Conservation (phyloP, 78 protist species). For the Planoprotostelium fungivorum region DNA sequence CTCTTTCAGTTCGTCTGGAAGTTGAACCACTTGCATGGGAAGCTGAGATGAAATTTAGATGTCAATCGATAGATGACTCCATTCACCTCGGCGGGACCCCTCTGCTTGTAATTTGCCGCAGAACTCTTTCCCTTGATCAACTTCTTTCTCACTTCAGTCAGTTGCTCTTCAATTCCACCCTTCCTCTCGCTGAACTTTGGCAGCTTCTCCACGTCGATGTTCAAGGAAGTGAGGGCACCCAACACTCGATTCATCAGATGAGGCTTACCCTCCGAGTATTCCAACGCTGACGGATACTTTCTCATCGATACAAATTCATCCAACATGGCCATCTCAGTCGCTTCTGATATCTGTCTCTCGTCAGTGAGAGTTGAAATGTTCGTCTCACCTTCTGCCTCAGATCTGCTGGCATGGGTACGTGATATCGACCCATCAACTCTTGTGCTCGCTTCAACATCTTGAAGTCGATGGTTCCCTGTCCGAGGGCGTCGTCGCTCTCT, state of each 20-base stretch:
- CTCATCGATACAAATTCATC: neutral
- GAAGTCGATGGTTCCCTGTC: no score
- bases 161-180: neutral
- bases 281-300: neutral
- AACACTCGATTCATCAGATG: neutral
- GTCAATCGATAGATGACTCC: neutral
- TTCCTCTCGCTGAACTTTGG: neutral
- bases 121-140: neutral
- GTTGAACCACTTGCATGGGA: neutral
- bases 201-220: neutral
- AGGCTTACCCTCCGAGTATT: neutral
- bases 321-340: neutral
- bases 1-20: neutral
- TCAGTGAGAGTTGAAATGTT: neutral
- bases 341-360: neutral
- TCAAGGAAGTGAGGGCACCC: neutral
- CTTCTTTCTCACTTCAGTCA: neutral
- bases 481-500: neutral
- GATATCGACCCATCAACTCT: neutral
- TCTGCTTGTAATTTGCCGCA: neutral
- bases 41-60: neutral
- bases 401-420: neutral
- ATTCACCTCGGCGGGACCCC: neutral
- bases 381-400: neutral
- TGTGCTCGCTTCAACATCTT: neutral